Percentiles rank a stretch among this genome's conserved stretches.
Conservation (phyloP, 1,284 basidiomycete species). For the Veloboletus limbatus region DNA sequence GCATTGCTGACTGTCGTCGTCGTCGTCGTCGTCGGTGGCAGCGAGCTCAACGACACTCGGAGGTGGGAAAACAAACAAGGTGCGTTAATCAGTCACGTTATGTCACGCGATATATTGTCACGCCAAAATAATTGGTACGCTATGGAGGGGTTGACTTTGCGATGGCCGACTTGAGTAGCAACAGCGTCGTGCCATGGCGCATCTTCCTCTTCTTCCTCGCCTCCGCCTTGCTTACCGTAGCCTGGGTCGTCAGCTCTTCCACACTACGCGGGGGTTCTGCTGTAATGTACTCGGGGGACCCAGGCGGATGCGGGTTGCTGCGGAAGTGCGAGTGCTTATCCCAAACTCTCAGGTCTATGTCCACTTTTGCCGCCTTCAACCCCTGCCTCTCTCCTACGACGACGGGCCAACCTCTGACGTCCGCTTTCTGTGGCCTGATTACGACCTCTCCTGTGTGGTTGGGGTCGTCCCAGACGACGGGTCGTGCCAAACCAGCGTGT, state of each 20-base stretch:
- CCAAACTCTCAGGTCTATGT: constrained; percentile 30
- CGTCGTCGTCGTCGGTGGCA: constrained; percentile 29
- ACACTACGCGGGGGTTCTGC: constrained; percentile 30
- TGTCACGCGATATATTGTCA: constrained; percentile 29
- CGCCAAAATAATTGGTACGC: background rate
- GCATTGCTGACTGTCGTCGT: constrained; percentile 28
- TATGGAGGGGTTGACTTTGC: constrained; percentile 2
- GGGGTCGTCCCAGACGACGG: constrained; percentile 33
- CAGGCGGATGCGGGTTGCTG: constrained; percentile 36
- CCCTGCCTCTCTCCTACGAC: constrained; percentile 41
- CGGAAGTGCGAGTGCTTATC: constrained; percentile 23
- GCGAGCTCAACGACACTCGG: constrained; percentile 2
- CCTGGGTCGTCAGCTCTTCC: constrained; percentile 21
- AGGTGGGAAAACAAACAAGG: constrained; percentile 25
- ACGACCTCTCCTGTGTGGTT: constrained; percentile 27
- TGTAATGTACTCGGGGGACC: constrained; percentile 37
- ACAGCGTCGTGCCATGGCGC: constrained; percentile 9
- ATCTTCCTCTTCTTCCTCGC: background rate
- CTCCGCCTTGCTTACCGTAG: constrained; percentile 7
- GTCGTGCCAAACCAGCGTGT: constrained; percentile 17
- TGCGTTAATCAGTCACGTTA: constrained; percentile 28
- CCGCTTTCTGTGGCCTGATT: constrained; percentile 27
- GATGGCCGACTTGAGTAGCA: constrained; percentile 25
- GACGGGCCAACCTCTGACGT: constrained; percentile 30
- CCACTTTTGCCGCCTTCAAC: constrained; percentile 36